Conservation (phyloP, 2,329 filamentous ascomycete species). For the Alternaria postmessia region DNA sequence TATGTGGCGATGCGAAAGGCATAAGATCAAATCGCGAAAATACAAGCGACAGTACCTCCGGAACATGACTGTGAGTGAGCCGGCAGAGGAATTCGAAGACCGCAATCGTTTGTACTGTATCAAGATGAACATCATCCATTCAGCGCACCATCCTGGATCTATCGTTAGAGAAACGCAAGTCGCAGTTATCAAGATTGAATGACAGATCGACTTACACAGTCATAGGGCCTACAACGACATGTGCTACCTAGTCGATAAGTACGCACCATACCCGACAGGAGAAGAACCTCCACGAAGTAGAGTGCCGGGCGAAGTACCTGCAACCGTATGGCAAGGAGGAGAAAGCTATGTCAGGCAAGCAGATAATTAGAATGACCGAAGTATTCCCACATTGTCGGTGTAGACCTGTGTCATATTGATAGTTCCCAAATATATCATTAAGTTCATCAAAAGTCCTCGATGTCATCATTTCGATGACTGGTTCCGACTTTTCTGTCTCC, state of each 20-base stretch:
- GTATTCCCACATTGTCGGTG: background rate
- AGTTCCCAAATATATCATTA: accelerated
- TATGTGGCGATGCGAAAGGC: background rate
- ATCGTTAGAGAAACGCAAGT: background rate
- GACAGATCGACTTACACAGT: accelerated
- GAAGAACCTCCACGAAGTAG: background rate
- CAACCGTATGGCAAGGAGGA: background rate
- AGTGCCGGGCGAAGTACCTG: background rate
- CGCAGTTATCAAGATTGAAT: background rate
- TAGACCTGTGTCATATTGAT: background rate
- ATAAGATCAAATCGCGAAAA: background rate
- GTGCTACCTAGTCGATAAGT: background rate
- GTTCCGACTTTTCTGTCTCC: background rate
- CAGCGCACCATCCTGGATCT: background rate
- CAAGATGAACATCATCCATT: background rate
- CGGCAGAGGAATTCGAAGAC: background rate
- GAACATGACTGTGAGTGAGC: background rate
- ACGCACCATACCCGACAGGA: background rate
- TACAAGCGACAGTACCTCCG: background rate
- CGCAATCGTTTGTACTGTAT: background rate
- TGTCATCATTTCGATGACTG: background rate
- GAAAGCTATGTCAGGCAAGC: background rate
- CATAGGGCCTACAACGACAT: background rate
- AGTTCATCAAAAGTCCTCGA: background rate
- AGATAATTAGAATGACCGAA: accelerated